phyloP scores from a whole-genome alignment of 2,329 filamentous ascomycete species.

The Chrysoporthe cubensis region DNA sequence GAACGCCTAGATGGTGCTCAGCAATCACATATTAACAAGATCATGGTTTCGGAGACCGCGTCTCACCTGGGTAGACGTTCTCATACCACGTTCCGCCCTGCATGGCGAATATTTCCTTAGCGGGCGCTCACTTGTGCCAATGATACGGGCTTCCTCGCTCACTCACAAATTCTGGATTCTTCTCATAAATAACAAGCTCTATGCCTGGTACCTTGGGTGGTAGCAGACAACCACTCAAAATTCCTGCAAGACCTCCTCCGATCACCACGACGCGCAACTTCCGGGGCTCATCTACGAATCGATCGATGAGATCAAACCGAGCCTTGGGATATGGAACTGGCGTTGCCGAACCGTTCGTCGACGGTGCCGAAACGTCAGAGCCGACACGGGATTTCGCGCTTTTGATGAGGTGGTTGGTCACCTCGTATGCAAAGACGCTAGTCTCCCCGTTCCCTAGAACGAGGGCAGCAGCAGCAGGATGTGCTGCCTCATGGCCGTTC shows the following conservation, averaged over 20 bases:
- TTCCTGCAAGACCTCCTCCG: constrained; percentile 66
- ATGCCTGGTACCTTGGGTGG: constrained; percentile 71
- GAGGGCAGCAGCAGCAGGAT: background rate
- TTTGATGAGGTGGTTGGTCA: background rate
- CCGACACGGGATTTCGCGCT: background rate
- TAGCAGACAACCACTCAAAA: constrained; percentile 67
- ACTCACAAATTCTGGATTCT: constrained; percentile 68
- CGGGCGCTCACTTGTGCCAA: background rate
- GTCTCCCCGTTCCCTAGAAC: constrained; percentile 3
- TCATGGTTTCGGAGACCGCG: background rate
- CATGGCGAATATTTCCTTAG: constrained; percentile 9
- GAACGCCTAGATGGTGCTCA: constrained; percentile 45
- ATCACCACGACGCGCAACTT: constrained; percentile 61
- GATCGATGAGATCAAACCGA: constrained; percentile 39
- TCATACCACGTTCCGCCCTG: constrained; percentile 59
- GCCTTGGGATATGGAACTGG: constrained; percentile 28
- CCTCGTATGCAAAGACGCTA: background rate
- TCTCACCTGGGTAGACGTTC: constrained; percentile 58
- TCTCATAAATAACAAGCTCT: constrained; percentile 68
- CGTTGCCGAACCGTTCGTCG: constrained; percentile 5
- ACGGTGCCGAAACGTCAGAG: background rate
- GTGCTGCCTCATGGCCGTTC: background rate
- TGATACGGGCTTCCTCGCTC: background rate
- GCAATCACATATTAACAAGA: background rate
- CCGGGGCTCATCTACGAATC: constrained; percentile 51